Conservation (phyloP, 2,329 filamentous ascomycete genomes). For the Emmonsiellopsis sp. region DNA sequence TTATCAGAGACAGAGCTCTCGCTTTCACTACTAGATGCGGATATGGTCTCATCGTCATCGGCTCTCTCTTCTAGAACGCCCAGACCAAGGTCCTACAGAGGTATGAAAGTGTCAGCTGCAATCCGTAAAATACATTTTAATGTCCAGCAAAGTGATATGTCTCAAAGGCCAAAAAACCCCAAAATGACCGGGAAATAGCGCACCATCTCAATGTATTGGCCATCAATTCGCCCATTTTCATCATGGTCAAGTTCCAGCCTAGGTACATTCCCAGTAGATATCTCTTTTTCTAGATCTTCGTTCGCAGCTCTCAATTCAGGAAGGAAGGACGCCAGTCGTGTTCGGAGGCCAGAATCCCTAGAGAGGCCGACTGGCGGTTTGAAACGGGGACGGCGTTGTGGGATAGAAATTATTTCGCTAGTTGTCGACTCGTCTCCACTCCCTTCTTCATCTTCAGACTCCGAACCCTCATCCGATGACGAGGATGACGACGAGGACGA, state of each 20-base stretch:
- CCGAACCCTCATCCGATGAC: constrained; percentile 18
- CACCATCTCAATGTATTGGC: constrained; percentile 15
- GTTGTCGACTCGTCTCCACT: background rate
- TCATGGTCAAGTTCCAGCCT: constrained; percentile 7
- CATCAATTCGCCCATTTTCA: constrained; percentile 1
- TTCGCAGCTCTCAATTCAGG: constrained; percentile 35
- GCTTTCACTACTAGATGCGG: constrained; percentile 7
- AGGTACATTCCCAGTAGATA: constrained; percentile 21
- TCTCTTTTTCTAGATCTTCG: constrained; percentile 29
- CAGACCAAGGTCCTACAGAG: constrained; percentile 31
- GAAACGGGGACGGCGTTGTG: constrained; percentile 19
- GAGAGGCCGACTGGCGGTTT: constrained; percentile 27
- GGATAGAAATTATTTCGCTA: constrained; percentile 14
- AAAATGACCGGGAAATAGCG: background rate
- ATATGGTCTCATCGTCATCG: constrained; percentile 12
- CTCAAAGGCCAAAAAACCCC: background rate
- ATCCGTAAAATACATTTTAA: background rate
- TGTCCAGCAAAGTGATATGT: background rate
- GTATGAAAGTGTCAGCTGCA: constrained; percentile 2
- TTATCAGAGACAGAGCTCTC: constrained; percentile 8
- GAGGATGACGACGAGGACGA: constrained; percentile 12
- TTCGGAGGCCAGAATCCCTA: constrained; percentile 21
- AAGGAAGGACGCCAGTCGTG: constrained; percentile 31
- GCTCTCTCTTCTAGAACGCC: constrained; percentile 35
- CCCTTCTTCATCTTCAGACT: constrained; percentile 10